Conservation (phyloP, 83 land plant species). For the Isoetes engelmannii region DNA sequence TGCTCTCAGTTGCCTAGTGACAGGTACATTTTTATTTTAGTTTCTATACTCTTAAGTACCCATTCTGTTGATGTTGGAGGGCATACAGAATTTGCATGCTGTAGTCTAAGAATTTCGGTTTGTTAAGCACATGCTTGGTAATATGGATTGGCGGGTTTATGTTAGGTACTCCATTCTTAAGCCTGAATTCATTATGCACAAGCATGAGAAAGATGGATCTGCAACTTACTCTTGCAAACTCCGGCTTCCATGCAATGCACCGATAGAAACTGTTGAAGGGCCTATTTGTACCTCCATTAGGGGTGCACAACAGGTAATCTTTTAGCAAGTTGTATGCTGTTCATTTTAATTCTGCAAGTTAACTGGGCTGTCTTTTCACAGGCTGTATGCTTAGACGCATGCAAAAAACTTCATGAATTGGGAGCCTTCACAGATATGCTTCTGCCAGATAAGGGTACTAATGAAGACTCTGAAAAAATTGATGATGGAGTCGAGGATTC, state of each 20-base stretch:
- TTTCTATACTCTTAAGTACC: neutral
- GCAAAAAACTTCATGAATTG: conserved; percentile 98
- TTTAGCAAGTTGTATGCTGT: conserved; percentile 6
- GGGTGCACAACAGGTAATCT: conserved; percentile 77
- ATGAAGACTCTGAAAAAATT: conserved; percentile 63
- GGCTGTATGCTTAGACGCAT: conserved; percentile 97
- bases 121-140: too few species aligned
- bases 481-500: conserved; percentile 70
- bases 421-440: conserved; percentile 99
- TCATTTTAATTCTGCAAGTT: neutral
- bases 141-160: too few species aligned
- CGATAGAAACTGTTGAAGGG: conserved; percentile 88
- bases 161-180: conserved; percentile 82
- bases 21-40: conserved; percentile 41
- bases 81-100: too few species aligned
- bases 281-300: conserved; percentile 80
- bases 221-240: conserved; percentile 86
- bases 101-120: too few species aligned
- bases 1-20: conserved; percentile 99
- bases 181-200: conserved; percentile 79
- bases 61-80: too few species aligned
- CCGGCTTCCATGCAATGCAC: conserved; percentile 98
- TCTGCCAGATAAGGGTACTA: conserved; percentile 87
- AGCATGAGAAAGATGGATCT: conserved; percentile 71
- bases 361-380: conserved; percentile 19